Percentiles rank a stretch among this genome's conserved stretches.
These are phyloP conservation scores for Nannochloris sp. DNA, from an alignment of 139 green algal species.

Conservation along the genomic window DNA sequence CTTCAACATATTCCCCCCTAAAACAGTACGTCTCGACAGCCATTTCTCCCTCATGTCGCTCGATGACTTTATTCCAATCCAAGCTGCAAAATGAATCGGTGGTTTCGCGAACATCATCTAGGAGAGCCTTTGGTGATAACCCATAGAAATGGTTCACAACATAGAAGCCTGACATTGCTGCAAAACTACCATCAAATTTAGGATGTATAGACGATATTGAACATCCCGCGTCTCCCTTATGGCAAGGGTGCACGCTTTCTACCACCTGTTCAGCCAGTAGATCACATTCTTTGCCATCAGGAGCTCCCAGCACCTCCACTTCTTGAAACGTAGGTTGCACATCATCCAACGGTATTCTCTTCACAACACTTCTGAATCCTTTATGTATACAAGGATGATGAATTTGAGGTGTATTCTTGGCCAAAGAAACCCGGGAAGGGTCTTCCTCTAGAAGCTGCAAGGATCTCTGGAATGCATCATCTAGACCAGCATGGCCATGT, in stretches of 20 bases:
- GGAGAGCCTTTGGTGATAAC: slow-evolving; percentile 16
- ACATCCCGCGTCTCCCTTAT: slow-evolving; percentile 14
- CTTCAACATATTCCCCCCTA: slow-evolving; percentile 58
- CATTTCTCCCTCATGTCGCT: slow-evolving; percentile 27
- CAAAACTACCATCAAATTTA: slow-evolving; percentile 24
- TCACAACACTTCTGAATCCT: slow-evolving; percentile 44
- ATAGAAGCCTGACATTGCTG: slow-evolving; percentile 65
- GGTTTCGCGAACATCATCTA: slow-evolving; percentile 27
- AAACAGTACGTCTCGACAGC: slow-evolving; percentile 75
- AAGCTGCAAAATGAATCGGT: slow-evolving; percentile 27
- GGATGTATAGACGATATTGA: slow-evolving; percentile 38
- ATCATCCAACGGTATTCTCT: slow-evolving; percentile 15
- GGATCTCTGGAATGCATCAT: slow-evolving; percentile 65
- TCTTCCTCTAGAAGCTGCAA: too few species aligned
- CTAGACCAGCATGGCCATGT: slow-evolving; percentile 56
- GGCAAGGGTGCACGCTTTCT: slow-evolving; percentile 19
- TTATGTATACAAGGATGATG: slow-evolving; percentile 52
- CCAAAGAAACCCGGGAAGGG: slow-evolving; percentile 26
- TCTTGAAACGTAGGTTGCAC: slow-evolving; percentile 9
- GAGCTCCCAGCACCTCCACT: slow-evolving; percentile 33
- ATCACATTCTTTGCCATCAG: slow-evolving; percentile 38
- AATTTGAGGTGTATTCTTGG: slow-evolving; percentile 15
- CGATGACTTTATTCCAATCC: slow-evolving; percentile 31
- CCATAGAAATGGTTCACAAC: slow-evolving; percentile 69
- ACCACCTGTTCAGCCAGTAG: slow-evolving; percentile 38